Conservation (phyloP, 2,329 filamentous ascomycete species). For the Beauveria pseudobassiana region DNA sequence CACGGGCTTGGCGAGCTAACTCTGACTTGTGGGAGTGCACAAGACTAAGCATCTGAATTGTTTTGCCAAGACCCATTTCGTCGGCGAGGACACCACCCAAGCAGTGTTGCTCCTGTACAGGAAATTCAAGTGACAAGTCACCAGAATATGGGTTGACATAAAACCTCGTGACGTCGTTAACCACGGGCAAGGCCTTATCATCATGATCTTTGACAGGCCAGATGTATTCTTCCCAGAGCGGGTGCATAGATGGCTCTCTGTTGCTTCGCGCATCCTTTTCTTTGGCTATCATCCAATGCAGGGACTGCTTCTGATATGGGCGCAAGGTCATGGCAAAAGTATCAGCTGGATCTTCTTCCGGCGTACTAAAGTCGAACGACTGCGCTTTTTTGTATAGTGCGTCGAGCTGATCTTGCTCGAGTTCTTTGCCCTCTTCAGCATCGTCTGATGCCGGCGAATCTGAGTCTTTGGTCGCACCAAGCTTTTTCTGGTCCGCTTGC, state of each 20-base stretch:
- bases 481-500: constrained; percentile 43
- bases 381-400: constrained; percentile 92
- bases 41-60: constrained; percentile 94
- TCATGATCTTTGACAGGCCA: constrained; percentile 88
- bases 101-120: constrained; percentile 88
- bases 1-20: constrained; percentile 32
- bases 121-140: constrained; percentile 85
- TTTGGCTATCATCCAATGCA: constrained; percentile 95
- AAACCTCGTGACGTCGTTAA: constrained; percentile 64
- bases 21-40: constrained; percentile 75
- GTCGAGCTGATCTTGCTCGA: constrained; percentile 94
- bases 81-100: constrained; percentile 89
- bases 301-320: constrained; percentile 89
- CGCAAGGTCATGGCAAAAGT: constrained; percentile 78
- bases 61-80: constrained; percentile 97
- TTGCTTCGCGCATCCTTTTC: constrained; percentile 71
- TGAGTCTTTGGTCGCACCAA: constrained; percentile 21
- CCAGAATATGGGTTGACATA: constrained; percentile 98
- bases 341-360: constrained; percentile 72
- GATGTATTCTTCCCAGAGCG: constrained; percentile 89
- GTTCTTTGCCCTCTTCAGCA: constrained; percentile 76
- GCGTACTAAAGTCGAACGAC: constrained; percentile 90
- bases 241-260: constrained; percentile 81
- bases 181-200: constrained; percentile 61
- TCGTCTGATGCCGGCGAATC: constrained; percentile 54